These are phyloP conservation scores for Anisodus acutangulus DNA, from an alignment of 257 asterid genomes.

Conservation along the genomic window DNA sequence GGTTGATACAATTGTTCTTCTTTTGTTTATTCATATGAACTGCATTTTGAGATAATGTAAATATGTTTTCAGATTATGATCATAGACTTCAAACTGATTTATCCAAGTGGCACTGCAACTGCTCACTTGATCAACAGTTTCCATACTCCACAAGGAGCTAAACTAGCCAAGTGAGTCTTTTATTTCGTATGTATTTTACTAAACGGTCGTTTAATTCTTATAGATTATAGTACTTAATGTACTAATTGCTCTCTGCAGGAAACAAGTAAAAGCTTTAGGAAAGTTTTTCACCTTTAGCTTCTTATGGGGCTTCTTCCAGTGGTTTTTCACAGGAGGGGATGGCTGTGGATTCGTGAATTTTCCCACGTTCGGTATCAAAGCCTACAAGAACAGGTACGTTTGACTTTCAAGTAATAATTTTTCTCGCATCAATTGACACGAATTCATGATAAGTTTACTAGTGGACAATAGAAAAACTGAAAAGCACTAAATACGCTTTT, in stretches of 20 bases:
- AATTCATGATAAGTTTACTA: neutral
- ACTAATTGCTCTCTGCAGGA: slow-evolving; percentile 43
- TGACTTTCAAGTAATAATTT: neutral
- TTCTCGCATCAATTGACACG: neutral
- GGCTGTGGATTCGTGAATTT: slow-evolving; percentile 64
- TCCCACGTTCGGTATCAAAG: slow-evolving; percentile 71
- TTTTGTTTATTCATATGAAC: neutral
- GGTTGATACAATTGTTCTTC: neutral
- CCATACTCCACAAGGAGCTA: slow-evolving; percentile 73
- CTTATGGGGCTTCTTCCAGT: slow-evolving; percentile 82
- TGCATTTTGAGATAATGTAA: neutral
- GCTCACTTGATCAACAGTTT: slow-evolving; percentile 76
- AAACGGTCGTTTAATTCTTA: neutral
- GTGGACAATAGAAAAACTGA: neutral
- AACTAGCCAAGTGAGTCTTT: slow-evolving; percentile 62
- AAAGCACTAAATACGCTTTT: too few species aligned
- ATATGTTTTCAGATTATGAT: slow-evolving; percentile 58
- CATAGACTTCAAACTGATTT: slow-evolving; percentile 66
- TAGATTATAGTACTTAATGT: neutral
- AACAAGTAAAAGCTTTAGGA: slow-evolving; percentile 55
- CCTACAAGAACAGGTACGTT: slow-evolving; percentile 52
- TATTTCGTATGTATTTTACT: neutral
- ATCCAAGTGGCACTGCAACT: slow-evolving; percentile 81
- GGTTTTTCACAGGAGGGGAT: slow-evolving; percentile 72
- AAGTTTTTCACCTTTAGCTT: slow-evolving; percentile 72